Percentiles rank a stretch among this genome's conserved stretches.
Conservation (phyloP, 73 alveolate species). For the Paramecium sexaurelia region DNA sequence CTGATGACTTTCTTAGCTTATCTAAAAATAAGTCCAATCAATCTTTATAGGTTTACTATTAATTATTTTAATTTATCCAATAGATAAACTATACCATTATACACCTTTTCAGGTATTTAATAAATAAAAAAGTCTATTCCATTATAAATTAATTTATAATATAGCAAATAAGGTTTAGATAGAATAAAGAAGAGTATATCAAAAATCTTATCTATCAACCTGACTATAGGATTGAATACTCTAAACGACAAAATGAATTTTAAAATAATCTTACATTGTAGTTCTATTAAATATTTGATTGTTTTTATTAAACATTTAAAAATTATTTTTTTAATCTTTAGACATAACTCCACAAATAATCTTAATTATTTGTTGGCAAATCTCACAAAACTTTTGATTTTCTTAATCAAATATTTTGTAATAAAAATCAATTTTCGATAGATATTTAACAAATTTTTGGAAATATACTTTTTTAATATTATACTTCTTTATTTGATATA, state of each 20-base stretch:
- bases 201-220: neutral
- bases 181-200: neutral
- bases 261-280: neutral
- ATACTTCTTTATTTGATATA: too few species aligned
- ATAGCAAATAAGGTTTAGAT: neutral
- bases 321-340: neutral
- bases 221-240: neutral
- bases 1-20: neutral
- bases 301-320: neutral
- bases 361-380: neutral
- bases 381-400: too few species aligned
- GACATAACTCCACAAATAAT: neutral
- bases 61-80: neutral
- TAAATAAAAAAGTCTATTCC: neutral
- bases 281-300: neutral
- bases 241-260: neutral
- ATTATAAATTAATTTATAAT: neutral
- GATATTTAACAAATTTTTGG: too few species aligned
- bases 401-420: too few species aligned
- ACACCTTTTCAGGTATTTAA: neutral
- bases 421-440: too few species aligned
- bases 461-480: too few species aligned
- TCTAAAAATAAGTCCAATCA: neutral
- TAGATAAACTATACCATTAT: neutral
- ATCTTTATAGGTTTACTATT: neutral